Percentiles rank a stretch among this genome's conserved stretches.
Conservation (phyloP, 495 filamentous ascomycete species). For the Aspergillus cavernicola region DNA sequence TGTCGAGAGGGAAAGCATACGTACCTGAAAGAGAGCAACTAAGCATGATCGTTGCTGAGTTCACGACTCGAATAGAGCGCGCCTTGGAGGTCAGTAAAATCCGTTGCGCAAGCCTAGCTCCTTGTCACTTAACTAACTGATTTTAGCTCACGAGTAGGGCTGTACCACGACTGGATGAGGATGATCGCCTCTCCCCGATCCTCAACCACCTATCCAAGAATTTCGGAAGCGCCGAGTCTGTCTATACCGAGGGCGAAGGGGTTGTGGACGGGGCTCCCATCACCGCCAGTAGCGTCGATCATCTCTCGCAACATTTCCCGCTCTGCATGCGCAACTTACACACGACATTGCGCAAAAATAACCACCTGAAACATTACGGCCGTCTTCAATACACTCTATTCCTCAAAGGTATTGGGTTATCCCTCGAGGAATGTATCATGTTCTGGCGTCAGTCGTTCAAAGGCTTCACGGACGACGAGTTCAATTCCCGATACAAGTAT, state of each 20-base stretch:
- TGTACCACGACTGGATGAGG: slow-evolving; percentile 90
- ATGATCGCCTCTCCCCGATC: slow-evolving; percentile 92
- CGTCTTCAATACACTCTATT: slow-evolving; percentile 96
- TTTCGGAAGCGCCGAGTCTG: slow-evolving; percentile 84
- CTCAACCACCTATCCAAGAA: slow-evolving; percentile 87
- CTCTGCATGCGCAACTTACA: slow-evolving; percentile 93
- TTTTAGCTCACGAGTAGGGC: slow-evolving; percentile 76
- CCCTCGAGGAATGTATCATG: slow-evolving; percentile 82
- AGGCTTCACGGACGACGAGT: slow-evolving; percentile 81
- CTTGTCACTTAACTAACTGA: slow-evolving; percentile 17
- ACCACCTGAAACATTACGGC: slow-evolving; percentile 88
- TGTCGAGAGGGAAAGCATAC: slow-evolving; percentile 83
- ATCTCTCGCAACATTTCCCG: slow-evolving; percentile 83
- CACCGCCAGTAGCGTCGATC: slow-evolving; percentile 74
- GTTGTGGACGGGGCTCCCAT: slow-evolving; percentile 64
- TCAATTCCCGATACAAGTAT: slow-evolving; percentile 95
- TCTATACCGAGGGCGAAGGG: slow-evolving; percentile 60
- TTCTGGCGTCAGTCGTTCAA: slow-evolving; percentile 91
- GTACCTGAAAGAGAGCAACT: slow-evolving; percentile 83
- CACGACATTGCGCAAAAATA: slow-evolving; percentile 73
- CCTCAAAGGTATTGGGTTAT: slow-evolving; percentile 93
- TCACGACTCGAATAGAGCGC: slow-evolving; percentile 69
- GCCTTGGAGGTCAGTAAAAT: slow-evolving; percentile 64
- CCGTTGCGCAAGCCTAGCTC: neutral
- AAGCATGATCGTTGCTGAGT: slow-evolving; percentile 86